Conservation (phyloP, 2,329 filamentous ascomycete species). For the Fusarium udum region DNA sequence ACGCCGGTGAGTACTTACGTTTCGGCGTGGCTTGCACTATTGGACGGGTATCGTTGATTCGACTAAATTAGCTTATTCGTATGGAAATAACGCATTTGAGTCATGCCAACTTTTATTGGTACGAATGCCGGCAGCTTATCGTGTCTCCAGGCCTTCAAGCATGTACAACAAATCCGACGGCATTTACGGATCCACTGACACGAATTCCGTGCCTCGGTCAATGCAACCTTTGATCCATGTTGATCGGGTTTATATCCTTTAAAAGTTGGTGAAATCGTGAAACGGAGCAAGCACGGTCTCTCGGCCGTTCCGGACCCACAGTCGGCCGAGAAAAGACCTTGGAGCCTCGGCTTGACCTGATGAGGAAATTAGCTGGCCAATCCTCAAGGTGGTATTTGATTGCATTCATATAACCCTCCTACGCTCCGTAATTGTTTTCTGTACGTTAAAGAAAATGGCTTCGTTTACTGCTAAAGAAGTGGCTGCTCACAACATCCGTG, state of each 20-base stretch:
- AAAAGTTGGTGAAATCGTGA: background rate
- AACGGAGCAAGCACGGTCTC: conserved; percentile 15
- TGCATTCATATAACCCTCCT: conserved; percentile 8
- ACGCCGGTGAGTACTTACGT: background rate
- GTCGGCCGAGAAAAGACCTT: conserved; percentile 38
- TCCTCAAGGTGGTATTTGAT: conserved; percentile 13
- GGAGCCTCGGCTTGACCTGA: conserved; percentile 24
- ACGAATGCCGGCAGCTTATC: background rate
- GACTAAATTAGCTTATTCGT: background rate
- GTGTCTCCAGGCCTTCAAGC: background rate
- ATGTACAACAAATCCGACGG: background rate
- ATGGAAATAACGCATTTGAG: background rate
- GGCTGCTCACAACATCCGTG: conserved; percentile 57
- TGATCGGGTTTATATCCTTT: conserved; percentile 13
- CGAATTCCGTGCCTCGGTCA: conserved; percentile 29
- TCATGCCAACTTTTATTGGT: background rate
- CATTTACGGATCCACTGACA: background rate
- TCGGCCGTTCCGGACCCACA: conserved; percentile 33
- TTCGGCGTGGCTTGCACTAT: background rate
- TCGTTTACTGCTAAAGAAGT: conserved; percentile 53
- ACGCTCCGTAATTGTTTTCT: background rate
- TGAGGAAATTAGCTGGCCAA: conserved; percentile 1
- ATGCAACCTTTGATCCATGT: background rate
- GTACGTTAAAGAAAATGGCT: conserved; percentile 12
- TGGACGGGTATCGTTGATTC: background rate